Conservation (phyloP, 1,284 basidiomycete species). For the Xerocomus cyaneibrunnescens region DNA sequence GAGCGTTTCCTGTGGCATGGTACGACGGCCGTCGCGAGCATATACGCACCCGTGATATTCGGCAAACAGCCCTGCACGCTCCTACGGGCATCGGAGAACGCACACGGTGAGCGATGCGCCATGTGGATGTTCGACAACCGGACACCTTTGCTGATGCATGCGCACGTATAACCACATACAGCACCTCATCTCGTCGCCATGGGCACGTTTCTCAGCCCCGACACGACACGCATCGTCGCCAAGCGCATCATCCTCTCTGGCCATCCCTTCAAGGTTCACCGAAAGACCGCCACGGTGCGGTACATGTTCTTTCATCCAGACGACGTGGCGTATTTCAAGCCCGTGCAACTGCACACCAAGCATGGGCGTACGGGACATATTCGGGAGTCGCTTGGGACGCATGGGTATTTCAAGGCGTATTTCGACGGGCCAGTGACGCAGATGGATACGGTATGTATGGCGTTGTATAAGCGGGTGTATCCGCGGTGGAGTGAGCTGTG, state of each 20-base stretch:
- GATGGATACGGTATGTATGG: conserved; percentile 95
- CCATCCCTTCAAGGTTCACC: conserved; percentile 97
- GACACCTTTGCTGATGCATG: background rate
- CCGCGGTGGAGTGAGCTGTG: conserved; percentile 76
- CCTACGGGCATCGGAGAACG: conserved; percentile 61
- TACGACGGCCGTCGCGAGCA: conserved; percentile 77
- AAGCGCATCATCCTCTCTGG: conserved; percentile 94
- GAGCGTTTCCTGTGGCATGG: conserved; percentile 91
- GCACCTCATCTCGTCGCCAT: conserved; percentile 87
- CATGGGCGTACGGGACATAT: conserved; percentile 92
- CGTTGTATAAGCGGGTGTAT: conserved; percentile 87
- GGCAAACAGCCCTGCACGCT: conserved; percentile 82
- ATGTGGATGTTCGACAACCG: background rate
- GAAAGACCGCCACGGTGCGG: conserved; percentile 94
- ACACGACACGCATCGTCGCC: conserved; percentile 89
- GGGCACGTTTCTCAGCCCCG: conserved; percentile 86
- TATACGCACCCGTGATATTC: conserved; percentile 88
- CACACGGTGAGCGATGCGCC: conserved; percentile 48
- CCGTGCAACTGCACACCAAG: conserved; percentile 93
- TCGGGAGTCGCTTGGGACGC: conserved; percentile 92
- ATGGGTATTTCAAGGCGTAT: conserved; percentile 97
- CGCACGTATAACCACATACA: conserved; percentile 27
- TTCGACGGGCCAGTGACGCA: conserved; percentile 95
- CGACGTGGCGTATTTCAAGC: conserved; percentile 92
- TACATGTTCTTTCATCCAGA: conserved; percentile 99